Conservation (phyloP, 2,329 filamentous ascomycete species). For the Ophiostoma ulmi region DNA sequence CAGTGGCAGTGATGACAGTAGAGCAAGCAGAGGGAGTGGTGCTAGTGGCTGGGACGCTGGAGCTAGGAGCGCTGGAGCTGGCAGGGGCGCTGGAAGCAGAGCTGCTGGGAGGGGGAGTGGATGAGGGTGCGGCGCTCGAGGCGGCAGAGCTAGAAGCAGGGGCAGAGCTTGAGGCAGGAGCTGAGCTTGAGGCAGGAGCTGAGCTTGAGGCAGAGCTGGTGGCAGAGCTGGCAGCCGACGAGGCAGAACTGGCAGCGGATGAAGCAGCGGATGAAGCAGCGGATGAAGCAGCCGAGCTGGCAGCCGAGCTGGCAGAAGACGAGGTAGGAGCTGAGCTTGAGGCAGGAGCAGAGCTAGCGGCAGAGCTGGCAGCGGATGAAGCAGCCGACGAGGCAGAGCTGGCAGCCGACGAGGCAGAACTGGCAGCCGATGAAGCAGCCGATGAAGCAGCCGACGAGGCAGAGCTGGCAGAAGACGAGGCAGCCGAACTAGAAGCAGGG, state of each 20-base stretch:
- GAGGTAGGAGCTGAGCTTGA: neutral
- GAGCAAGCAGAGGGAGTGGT: conserved; percentile 12
- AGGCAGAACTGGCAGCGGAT: neutral
- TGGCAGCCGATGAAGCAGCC: neutral
- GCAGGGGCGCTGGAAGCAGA: neutral
- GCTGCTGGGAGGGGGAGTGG: neutral
- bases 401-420: neutral
- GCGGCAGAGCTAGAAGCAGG: neutral
- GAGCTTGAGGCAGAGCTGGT: neutral
- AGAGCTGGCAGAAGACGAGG: neutral
- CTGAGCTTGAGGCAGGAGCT: neutral
- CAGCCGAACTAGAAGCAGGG: neutral
- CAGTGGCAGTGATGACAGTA: conserved; percentile 16
- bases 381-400: neutral
- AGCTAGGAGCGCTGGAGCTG: neutral
- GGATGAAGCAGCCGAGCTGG: neutral
- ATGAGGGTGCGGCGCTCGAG: neutral
- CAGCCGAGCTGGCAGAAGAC: neutral
- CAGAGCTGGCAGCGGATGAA: neutral
- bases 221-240: neutral
- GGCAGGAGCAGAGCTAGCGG: neutral
- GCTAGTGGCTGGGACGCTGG: neutral
- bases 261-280: neutral
- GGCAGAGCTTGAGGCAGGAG: neutral
- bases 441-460: neutral